phyloP scores from a whole-genome alignment of 139 green algal species.

The Zygnema circumcarinatum region DNA sequence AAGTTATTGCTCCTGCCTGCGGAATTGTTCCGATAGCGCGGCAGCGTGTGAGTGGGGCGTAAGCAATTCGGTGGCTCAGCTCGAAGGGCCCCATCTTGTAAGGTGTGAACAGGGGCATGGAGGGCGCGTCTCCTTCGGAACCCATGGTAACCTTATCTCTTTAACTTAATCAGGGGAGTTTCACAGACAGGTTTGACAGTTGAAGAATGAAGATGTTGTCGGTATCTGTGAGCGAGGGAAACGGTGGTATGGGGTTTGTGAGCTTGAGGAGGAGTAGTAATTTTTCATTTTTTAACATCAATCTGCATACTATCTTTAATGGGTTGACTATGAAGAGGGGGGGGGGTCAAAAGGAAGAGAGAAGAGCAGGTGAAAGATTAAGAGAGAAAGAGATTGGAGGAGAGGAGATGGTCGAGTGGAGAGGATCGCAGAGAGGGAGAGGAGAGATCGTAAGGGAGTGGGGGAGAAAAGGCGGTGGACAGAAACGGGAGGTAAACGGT shows the following conservation, averaged over 20 bases:
- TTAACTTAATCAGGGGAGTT: too few relatives aligned
- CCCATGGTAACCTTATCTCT: too few relatives aligned
- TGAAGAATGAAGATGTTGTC: too few relatives aligned
- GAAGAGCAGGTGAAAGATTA: neutral
- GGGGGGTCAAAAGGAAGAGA: neutral
- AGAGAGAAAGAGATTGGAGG: neutral
- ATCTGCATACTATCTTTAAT: too few relatives aligned
- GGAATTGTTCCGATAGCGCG: conserved; percentile 67
- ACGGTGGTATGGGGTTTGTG: neutral
- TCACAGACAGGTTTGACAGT: too few relatives aligned
- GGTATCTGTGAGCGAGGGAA: neutral
- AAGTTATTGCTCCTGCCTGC: conserved; percentile 30
- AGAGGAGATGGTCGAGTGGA: neutral
- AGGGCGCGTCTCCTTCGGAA: neutral
- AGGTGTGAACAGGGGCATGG: conserved; percentile 64
- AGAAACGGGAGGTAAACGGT: neutral
- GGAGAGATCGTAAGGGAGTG: neutral
- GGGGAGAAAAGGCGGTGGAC: neutral
- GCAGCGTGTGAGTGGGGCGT: conserved; percentile 78
- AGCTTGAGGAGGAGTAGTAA: neutral
- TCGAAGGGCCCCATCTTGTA: conserved; percentile 63
- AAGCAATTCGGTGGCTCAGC: conserved; percentile 75
- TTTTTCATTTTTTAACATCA: neutral
- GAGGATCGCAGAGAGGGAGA: neutral
- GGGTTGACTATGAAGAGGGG: too few relatives aligned